Percentiles rank a stretch among this genome's conserved stretches.
Conservation (phyloP, 2,329 filamentous ascomycete species). For the Thelonectria blattea region DNA sequence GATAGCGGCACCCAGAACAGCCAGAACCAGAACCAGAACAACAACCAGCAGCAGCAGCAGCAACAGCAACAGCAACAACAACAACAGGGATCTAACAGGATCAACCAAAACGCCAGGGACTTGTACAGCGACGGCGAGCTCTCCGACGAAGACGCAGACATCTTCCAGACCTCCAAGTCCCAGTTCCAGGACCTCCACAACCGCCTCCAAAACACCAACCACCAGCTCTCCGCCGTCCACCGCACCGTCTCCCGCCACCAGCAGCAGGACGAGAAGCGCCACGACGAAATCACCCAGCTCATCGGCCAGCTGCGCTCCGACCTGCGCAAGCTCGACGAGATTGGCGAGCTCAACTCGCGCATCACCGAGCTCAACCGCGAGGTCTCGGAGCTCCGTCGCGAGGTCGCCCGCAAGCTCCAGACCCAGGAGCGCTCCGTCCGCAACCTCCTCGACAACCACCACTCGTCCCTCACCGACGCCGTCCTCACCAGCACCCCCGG, state of each 20-base stretch:
- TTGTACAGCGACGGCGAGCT: slow-evolving; percentile 49
- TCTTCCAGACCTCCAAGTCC: slow-evolving; percentile 55
- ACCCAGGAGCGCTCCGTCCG: slow-evolving; percentile 59
- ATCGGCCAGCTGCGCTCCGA: slow-evolving; percentile 55
- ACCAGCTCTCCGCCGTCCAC: slow-evolving; percentile 70
- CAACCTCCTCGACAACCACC: slow-evolving; percentile 58
- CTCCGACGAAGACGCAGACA: slow-evolving; percentile 55
- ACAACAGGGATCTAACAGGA: slow-evolving; percentile 40
- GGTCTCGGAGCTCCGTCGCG: slow-evolving; percentile 61
- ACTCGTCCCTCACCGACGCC: slow-evolving; percentile 55
- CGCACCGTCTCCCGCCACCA: slow-evolving; percentile 59
- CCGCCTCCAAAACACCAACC: slow-evolving; percentile 75
- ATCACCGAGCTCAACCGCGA: slow-evolving; percentile 63
- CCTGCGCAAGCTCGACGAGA: slow-evolving; percentile 53
- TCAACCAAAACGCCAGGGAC: slow-evolving; percentile 36
- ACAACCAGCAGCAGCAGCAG: slow-evolving; percentile 41
- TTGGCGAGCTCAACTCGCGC: slow-evolving; percentile 52
- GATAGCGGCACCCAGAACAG: slow-evolving; percentile 32
- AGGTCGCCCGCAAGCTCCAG: slow-evolving; percentile 57
- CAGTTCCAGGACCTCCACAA: slow-evolving; percentile 88
- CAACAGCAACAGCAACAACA: slow-evolving; percentile 41
- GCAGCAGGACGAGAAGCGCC: slow-evolving; percentile 59
- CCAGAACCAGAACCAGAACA: slow-evolving; percentile 44
- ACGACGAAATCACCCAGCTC: slow-evolving; percentile 59
- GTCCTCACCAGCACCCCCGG: slow-evolving; percentile 56